Evolutionary conservation across 2,329 filamentous ascomycete species (phyloP).

Genomic region (Emmonsiellopsis sp.): DNA sequence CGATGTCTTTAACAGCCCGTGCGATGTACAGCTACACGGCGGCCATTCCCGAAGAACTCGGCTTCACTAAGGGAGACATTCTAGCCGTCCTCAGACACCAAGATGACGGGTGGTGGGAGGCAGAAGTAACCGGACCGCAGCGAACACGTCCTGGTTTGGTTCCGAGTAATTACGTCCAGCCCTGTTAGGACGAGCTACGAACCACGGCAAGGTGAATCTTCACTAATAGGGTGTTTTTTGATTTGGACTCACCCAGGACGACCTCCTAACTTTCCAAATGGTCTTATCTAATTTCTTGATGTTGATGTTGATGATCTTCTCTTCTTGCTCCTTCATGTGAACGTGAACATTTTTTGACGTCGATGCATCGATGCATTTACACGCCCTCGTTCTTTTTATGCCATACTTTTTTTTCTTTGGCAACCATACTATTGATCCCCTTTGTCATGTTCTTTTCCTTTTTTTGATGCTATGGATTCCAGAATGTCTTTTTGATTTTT

Average conservation of each 20-base stretch:
- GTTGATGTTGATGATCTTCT: too few species aligned
- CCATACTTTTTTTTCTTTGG: neutral
- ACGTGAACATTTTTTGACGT: too few species aligned
- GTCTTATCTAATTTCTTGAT: too few species aligned
- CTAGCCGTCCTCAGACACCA: conserved; percentile 82
- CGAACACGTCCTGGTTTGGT: conserved; percentile 47
- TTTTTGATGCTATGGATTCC: neutral
- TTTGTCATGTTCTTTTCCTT: neutral
- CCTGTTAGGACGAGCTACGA: conserved; percentile 32
- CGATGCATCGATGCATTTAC: too few species aligned
- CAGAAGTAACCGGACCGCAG: conserved; percentile 61
- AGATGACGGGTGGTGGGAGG: conserved; percentile 99
- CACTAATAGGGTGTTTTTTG: neutral
- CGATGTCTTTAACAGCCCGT: conserved; percentile 53
- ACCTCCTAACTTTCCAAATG: too few species aligned
- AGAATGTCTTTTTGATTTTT: neutral
- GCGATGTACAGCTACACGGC: conserved; percentile 92
- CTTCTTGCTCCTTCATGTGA: too few species aligned
- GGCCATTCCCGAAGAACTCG: conserved; percentile 88
- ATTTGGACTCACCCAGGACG: too few species aligned
- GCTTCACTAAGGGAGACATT: conserved; percentile 85
- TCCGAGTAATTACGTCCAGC: conserved; percentile 59
- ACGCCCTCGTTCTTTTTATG: neutral
- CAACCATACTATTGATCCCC: neutral
- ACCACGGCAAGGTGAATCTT: neutral